Conservation (phyloP, 306 rosid genomes). For the Urtica urens region DNA sequence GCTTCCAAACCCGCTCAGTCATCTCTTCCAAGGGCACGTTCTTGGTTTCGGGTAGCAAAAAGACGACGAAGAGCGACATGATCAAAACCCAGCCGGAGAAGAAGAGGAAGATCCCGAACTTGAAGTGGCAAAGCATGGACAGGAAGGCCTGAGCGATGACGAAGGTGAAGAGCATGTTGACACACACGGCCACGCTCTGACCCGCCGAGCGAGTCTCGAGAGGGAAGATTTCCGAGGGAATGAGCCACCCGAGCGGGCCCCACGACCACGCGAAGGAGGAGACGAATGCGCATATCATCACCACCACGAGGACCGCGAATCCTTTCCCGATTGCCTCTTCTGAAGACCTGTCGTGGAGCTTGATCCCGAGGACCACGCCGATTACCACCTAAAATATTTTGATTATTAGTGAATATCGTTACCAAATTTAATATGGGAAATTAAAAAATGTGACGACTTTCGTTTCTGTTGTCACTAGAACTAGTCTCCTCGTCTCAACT, state of each 20-base stretch:
- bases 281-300: slow-evolving; percentile 61
- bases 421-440: too few relatives aligned
- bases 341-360: slow-evolving; percentile 27
- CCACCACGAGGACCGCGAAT: slow-evolving; percentile 33
- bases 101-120: slow-evolving; percentile 76
- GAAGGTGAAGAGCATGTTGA: slow-evolving; percentile 65
- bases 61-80: slow-evolving; percentile 45
- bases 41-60: slow-evolving; percentile 75
- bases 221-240: slow-evolving; percentile 78
- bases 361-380: slow-evolving; percentile 31
- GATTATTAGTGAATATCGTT: too few relatives aligned
- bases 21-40: slow-evolving; percentile 79
- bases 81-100: slow-evolving; percentile 64
- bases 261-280: slow-evolving; percentile 87
- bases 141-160: slow-evolving; percentile 67
- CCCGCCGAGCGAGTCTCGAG: slow-evolving; percentile 78
- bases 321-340: slow-evolving; percentile 16
- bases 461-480: too few relatives aligned
- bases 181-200: slow-evolving; percentile 57
- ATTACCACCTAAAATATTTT: too few relatives aligned
- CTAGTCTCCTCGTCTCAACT: too few relatives aligned
- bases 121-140: slow-evolving; percentile 71
- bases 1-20: slow-evolving; percentile 66
- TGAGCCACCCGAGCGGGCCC: slow-evolving; percentile 84
- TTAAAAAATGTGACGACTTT: too few relatives aligned